Conservation (phyloP, 2,329 filamentous ascomycete species). For the Dactylellina cionopaga region DNA sequence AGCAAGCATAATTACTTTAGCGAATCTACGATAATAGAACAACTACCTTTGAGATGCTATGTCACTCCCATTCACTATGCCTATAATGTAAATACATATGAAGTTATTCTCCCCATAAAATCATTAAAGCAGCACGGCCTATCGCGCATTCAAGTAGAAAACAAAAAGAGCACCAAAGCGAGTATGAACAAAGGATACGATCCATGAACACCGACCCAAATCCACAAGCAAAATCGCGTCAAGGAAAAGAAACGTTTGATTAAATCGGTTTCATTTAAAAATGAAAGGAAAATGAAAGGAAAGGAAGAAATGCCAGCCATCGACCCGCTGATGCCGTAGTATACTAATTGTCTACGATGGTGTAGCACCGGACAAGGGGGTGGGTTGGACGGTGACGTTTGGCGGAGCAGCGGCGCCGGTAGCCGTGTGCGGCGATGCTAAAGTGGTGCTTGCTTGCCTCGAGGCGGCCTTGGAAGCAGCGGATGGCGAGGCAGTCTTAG, state of each 20-base stretch:
- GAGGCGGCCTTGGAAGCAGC: neutral
- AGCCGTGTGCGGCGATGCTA: neutral
- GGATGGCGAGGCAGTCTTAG: neutral
- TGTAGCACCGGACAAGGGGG: constrained; percentile 22
- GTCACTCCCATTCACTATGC: neutral
- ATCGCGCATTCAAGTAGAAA: neutral
- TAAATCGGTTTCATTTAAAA: neutral
- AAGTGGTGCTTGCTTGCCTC: neutral
- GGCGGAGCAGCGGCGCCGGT: neutral
- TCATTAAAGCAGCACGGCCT: neutral
- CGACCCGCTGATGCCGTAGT: too few relatives aligned
- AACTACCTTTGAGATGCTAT: too few relatives aligned
- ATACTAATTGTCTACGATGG: constrained; percentile 46
- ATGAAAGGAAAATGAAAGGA: neutral
- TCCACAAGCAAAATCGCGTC: neutral
- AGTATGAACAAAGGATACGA: neutral
- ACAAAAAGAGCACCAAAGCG: neutral
- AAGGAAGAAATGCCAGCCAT: too few relatives aligned
- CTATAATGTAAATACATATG: neutral
- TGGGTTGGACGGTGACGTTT: constrained; percentile 13
- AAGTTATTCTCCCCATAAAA: neutral
- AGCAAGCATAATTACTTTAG: too few relatives aligned
- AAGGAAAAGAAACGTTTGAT: neutral
- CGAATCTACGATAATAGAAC: too few relatives aligned
- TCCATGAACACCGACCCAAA: constrained; percentile 1